Percentiles rank a stretch among this genome's conserved stretches.
Conservation (phyloP, 176 grass and related monocot species). For the Aechmea fasciata region DNA sequence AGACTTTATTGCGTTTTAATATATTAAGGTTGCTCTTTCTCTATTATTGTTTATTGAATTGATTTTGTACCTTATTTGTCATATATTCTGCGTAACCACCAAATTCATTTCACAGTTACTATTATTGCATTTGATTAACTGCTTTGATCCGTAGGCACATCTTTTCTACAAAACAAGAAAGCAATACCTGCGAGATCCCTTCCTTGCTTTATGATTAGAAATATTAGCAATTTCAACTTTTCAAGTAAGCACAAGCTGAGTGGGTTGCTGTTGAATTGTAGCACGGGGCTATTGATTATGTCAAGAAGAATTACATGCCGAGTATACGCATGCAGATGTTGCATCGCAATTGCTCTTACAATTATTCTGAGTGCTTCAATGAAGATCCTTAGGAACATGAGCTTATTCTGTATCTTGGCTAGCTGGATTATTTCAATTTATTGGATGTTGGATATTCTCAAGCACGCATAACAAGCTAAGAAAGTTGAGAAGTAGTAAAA, state of each 20-base stretch:
- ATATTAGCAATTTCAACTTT: neutral
- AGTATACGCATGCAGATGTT: too few relatives aligned
- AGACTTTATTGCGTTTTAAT: constrained; percentile 5
- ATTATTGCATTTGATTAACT: neutral
- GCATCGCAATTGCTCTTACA: too few relatives aligned
- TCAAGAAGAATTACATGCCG: neutral
- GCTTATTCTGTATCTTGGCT: too few relatives aligned
- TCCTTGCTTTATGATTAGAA: neutral
- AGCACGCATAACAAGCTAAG: too few relatives aligned
- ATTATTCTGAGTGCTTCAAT: too few relatives aligned
- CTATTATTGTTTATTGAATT: neutral
- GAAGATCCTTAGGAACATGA: too few relatives aligned
- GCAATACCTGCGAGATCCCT: neutral
- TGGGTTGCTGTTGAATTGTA: neutral
- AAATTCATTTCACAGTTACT: neutral
- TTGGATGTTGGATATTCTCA: too few relatives aligned
- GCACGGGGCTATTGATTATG: neutral
- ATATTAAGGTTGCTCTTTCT: neutral
- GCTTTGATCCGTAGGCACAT: neutral
- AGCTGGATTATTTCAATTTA: too few relatives aligned
- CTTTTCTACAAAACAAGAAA: neutral
- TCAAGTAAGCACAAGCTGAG: too few relatives aligned
- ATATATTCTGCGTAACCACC: neutral
- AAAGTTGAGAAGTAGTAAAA: too few relatives aligned
- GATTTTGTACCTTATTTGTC: neutral